These are phyloP conservation scores for Cladosporium sp. DNA, from an alignment of 2,329 filamentous ascomycete genomes.

Conservation along the genomic window DNA sequence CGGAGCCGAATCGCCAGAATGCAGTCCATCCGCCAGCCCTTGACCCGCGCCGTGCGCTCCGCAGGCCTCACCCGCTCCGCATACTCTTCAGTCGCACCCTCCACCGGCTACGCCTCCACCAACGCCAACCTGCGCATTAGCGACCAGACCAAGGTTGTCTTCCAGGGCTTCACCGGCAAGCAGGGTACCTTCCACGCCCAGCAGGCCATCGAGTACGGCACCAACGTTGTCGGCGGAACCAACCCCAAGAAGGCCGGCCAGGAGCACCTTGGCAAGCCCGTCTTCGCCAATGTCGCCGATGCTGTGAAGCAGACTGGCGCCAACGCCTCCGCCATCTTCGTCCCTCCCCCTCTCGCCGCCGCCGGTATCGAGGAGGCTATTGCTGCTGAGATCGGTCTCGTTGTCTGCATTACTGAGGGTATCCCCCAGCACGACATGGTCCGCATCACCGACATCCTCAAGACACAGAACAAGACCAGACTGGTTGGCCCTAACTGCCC, in stretches of 20 bases:
- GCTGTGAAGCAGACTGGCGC: slow-evolving; percentile 88
- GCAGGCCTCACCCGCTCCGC: slow-evolving; percentile 59
- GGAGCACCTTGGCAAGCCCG: slow-evolving; percentile 83
- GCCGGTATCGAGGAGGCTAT: slow-evolving; percentile 96
- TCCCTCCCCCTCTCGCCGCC: slow-evolving; percentile 91
- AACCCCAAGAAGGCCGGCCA: slow-evolving; percentile 98
- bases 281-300: slow-evolving; percentile 85
- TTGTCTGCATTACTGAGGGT: slow-evolving; percentile 97
- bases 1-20: slow-evolving; percentile 50
- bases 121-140: slow-evolving; percentile 81
- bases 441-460: slow-evolving; percentile 95
- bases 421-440: slow-evolving; percentile 99
- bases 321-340: slow-evolving; percentile 90
- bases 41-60: slow-evolving; percentile 64
- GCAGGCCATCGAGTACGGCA: slow-evolving; percentile 98
- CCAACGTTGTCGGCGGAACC: slow-evolving; percentile 94
- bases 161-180: slow-evolving; percentile 88
- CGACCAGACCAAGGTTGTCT: slow-evolving; percentile 87
- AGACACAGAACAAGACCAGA: slow-evolving; percentile 94
- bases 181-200: slow-evolving; percentile 82
- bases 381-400: slow-evolving; percentile 83
- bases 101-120: slow-evolving; percentile 33
- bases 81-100: slow-evolving; percentile 66
- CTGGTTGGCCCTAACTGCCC: slow-evolving; percentile 98
- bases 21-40: slow-evolving; percentile 78